A percentile compares a stretch with the other conserved stretches of the same genome.
phyloP scores from a whole-genome alignment of 495 filamentous ascomycete species.

The Schizothecium vesticola region DNA sequence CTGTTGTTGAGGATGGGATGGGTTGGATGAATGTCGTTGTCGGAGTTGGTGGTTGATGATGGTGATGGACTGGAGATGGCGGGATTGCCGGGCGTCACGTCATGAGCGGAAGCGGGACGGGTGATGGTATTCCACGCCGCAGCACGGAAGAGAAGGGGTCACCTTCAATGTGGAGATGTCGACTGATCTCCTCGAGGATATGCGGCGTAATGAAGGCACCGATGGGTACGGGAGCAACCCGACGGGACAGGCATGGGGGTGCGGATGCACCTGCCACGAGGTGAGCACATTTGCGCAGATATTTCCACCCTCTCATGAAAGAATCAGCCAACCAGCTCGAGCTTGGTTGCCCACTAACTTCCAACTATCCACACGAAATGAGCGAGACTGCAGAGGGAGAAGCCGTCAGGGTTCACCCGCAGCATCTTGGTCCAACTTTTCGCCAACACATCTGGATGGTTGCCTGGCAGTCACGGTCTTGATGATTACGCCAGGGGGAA shows the following conservation, averaged over 20 bases:
- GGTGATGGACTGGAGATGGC: not conserved
- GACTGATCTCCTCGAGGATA: too few species aligned
- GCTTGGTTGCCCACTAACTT: not conserved
- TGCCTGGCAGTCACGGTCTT: not conserved
- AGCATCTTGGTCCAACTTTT: not conserved
- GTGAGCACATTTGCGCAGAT: not conserved
- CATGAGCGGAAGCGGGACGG: too few species aligned
- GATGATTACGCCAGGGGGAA: not conserved
- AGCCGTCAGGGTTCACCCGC: not conserved
- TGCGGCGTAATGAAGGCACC: too few species aligned
- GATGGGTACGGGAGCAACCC: too few species aligned
- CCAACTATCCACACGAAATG: not conserved
- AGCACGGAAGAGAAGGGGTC: too few species aligned
- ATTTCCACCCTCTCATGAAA: conserved; percentile 5
- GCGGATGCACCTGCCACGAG: not conserved
- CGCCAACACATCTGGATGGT: too few species aligned
- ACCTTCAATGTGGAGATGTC: not conserved
- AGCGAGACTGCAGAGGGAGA: not conserved
- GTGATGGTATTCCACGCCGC: too few species aligned
- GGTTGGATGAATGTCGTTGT: not conserved
- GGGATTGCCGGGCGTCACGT: not conserved
- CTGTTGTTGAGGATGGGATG: not conserved
- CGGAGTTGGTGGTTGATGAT: not conserved
- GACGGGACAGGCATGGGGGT: not conserved
- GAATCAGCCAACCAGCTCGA: not conserved